phyloP scores from a whole-genome alignment of 805 yeast species.

The Pichia thaimueangensis region DNA sequence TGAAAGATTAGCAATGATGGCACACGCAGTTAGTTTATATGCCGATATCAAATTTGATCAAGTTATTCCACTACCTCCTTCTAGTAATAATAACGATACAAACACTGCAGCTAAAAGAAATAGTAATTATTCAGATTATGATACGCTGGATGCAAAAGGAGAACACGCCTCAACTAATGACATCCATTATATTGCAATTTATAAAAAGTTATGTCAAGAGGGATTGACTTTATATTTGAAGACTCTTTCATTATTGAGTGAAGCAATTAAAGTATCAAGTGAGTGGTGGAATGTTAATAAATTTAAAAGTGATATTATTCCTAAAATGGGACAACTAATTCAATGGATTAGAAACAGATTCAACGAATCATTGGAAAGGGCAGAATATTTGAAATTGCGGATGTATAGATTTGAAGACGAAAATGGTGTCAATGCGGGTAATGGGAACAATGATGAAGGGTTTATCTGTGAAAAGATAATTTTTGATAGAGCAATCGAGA shows the following conservation, averaged over 20 bases:
- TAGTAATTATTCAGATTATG: conserved; percentile 20
- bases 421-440: not conserved
- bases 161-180: not conserved
- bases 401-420: conserved; percentile 43
- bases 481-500: conserved; percentile 90
- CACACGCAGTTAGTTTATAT: conserved; percentile 80
- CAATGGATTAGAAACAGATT: conserved; percentile 90
- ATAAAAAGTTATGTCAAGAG: conserved; percentile 64
- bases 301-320: conserved; percentile 27
- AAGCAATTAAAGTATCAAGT: conserved; percentile 79
- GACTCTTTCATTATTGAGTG: conserved; percentile 72
- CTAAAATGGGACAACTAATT: conserved; percentile 39
- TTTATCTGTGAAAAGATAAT: conserved; percentile 76
- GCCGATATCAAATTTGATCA: conserved; percentile 90
- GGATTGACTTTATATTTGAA: conserved; percentile 83
- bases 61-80: conserved; percentile 68
- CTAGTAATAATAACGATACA: conserved; percentile 19
- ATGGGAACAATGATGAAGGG: conserved; percentile 12
- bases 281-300: conserved; percentile 76
- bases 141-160: too few relatives aligned
- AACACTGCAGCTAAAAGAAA: conserved; percentile 29
- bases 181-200: conserved; percentile 50
- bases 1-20: conserved; percentile 79
- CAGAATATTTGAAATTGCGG: conserved; percentile 65
- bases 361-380: conserved; percentile 83